A percentile compares a stretch with the other conserved stretches of the same genome.
These are phyloP conservation scores for Blastobotrys malaysiensis DNA, from an alignment of 1,139 yeast species.

Conservation along the genomic window DNA sequence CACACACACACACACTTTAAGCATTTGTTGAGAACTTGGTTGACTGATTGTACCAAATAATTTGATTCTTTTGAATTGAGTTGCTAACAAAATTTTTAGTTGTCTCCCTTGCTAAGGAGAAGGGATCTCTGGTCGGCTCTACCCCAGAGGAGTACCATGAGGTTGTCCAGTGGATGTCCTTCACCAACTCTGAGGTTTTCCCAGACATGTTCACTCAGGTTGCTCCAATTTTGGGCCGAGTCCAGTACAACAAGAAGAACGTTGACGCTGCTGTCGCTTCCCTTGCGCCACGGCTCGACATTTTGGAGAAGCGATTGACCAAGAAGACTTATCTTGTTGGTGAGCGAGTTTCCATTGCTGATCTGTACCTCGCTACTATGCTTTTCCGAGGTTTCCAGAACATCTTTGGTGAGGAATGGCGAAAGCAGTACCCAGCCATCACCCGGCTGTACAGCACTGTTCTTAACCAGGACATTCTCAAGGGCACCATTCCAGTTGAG, in stretches of 20 bases:
- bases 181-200: conserved; percentile 67
- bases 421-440: conserved; percentile 64
- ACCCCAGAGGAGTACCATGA: conserved; percentile 62
- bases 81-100: conserved; percentile 25
- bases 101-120: conserved; percentile 27
- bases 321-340: conserved; percentile 86
- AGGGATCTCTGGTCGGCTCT: conserved; percentile 52
- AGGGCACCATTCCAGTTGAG: conserved; percentile 40
- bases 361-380: conserved; percentile 58
- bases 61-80: conserved; percentile 1
- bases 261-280: conserved; percentile 50
- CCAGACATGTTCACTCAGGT: conserved; percentile 38
- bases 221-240: conserved; percentile 44
- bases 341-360: conserved; percentile 85
- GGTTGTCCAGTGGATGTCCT: conserved; percentile 77
- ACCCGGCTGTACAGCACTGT: conserved; percentile 87
- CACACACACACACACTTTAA: conserved; percentile 1
- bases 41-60: conserved; percentile 6
- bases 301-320: conserved; percentile 39
- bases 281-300: conserved; percentile 39
- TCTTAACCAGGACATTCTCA: conserved; percentile 49
- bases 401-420: conserved; percentile 75
- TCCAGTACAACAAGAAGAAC: conserved; percentile 75
- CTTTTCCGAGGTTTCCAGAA: conserved; percentile 59
- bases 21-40: conserved; percentile 54